Evolutionary conservation across 371 early-diverging fungal species (phyloP).

Genomic region (Syncephalastrum monosporum): DNA sequence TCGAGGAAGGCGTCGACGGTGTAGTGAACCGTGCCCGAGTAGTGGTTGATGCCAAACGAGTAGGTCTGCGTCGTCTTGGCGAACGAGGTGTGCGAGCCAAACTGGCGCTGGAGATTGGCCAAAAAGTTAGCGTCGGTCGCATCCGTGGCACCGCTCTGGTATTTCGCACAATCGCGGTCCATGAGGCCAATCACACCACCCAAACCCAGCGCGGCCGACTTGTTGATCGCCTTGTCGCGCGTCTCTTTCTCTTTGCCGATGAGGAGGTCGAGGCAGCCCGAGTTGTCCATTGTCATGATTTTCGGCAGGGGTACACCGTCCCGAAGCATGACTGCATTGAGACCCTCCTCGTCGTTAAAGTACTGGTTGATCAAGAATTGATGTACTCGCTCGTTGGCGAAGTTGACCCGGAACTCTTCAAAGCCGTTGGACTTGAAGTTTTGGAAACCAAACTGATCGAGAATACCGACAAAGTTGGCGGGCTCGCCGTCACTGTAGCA

Average conservation of each 20-base stretch:
- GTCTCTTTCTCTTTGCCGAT: slow-evolving; percentile 31
- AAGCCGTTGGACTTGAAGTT: slow-evolving; percentile 50
- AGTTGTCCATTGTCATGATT: slow-evolving; percentile 48
- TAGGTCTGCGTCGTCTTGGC: slow-evolving; percentile 35
- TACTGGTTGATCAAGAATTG: slow-evolving; percentile 65
- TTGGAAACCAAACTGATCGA: slow-evolving; percentile 72
- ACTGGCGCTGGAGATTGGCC: slow-evolving; percentile 35
- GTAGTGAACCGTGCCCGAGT: slow-evolving; percentile 69
- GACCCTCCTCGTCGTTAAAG: slow-evolving; percentile 52
- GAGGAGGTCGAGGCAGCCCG: slow-evolving; percentile 52
- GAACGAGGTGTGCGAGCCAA: slow-evolving; percentile 31
- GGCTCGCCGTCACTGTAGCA: slow-evolving; percentile 51
- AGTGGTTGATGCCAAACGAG: slow-evolving; percentile 79
- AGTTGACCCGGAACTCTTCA: slow-evolving; percentile 79
- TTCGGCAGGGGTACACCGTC: slow-evolving; percentile 51
- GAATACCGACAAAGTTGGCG: slow-evolving; percentile 73
- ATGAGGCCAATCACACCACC: slow-evolving; percentile 58
- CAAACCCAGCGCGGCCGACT: slow-evolving; percentile 26
- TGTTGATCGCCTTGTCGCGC: slow-evolving; percentile 16
- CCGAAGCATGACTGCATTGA: slow-evolving; percentile 42
- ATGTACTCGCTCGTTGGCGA: slow-evolving; percentile 84
- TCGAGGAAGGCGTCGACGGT: slow-evolving; percentile 68
- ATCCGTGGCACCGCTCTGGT: slow-evolving; percentile 43
- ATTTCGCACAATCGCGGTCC: slow-evolving; percentile 51
- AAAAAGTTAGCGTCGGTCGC: slow-evolving; percentile 56